phyloP scores from a whole-genome alignment of 768 basidiomycete genomes.

The Trichaptum fuscoviolaceum region DNA sequence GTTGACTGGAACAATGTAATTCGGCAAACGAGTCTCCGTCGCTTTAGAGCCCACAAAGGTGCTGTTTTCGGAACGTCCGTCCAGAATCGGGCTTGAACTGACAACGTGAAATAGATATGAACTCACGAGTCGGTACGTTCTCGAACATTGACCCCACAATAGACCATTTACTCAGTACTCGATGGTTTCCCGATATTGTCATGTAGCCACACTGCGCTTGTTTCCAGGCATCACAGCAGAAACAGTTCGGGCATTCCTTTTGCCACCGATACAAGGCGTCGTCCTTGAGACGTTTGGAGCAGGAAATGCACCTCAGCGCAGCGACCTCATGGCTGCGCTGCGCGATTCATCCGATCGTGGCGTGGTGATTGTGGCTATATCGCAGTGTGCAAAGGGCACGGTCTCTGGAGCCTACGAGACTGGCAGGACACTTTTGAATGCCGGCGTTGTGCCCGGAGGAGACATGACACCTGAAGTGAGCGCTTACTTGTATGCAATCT shows the following conservation, averaged over 20 bases:
- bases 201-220: slow-evolving; percentile 70
- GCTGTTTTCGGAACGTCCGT: slow-evolving; percentile 1
- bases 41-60: slow-evolving; percentile 83
- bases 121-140: slow-evolving; percentile 68
- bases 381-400: slow-evolving; percentile 83
- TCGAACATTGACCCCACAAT: background rate
- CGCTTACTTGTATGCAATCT: slow-evolving; percentile 3
- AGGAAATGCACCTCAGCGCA: slow-evolving; percentile 84
- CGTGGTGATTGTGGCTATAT: slow-evolving; percentile 85
- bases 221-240: slow-evolving; percentile 82
- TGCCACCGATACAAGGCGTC: slow-evolving; percentile 70
- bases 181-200: slow-evolving; percentile 16
- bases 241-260: slow-evolving; percentile 72
- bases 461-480: slow-evolving; percentile 96
- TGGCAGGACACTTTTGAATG: slow-evolving; percentile 59
- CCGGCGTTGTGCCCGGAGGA: slow-evolving; percentile 78
- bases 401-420: slow-evolving; percentile 84
- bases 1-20: slow-evolving; percentile 89
- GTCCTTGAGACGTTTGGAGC: slow-evolving; percentile 91
- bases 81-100: slow-evolving; percentile 4
- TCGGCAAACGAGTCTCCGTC: slow-evolving; percentile 70
- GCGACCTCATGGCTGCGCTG: slow-evolving; percentile 70
- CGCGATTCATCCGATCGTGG: slow-evolving; percentile 79
- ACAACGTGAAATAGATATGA: slow-evolving; percentile 51
- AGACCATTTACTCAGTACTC: slow-evolving; percentile 7